These are phyloP conservation scores for Sequoiadendron giganteum DNA, from an alignment of 75 land plant genomes.

Conservation along the genomic window DNA sequence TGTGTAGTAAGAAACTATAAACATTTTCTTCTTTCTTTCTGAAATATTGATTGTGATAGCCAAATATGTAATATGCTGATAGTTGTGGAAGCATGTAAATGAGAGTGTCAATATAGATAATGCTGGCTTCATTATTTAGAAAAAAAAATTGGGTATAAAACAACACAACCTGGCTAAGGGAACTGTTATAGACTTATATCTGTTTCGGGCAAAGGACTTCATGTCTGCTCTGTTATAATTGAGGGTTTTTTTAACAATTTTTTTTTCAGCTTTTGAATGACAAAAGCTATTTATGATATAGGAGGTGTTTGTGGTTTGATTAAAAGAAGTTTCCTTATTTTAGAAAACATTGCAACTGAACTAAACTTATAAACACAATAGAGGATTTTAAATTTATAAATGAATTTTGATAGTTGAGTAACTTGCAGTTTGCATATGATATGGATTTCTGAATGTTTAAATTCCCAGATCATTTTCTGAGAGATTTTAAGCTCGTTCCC, in stretches of 20 bases:
- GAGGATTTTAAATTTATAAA: neutral
- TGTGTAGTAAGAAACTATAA: neutral
- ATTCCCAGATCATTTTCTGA: neutral
- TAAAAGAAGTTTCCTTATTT: neutral
- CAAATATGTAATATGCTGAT: neutral
- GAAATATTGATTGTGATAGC: neutral
- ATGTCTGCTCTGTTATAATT: neutral
- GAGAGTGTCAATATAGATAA: neutral
- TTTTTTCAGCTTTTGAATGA: neutral
- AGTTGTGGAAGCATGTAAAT: neutral
- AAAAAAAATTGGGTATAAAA: neutral
- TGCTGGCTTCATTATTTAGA: neutral
- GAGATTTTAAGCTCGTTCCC: neutral
- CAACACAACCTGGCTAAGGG: neutral
- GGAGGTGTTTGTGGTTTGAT: neutral
- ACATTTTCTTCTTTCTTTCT: neutral
- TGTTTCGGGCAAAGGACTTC: neutral
- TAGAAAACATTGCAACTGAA: neutral
- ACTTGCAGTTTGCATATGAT: neutral
- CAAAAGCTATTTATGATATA: neutral
- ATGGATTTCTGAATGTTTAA: neutral
- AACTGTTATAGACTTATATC: neutral
- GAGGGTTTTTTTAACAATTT: neutral
- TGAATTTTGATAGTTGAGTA: neutral
- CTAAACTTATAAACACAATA: neutral